Evolutionary conservation across 768 basidiomycete genomes (phyloP).

Genomic region (Coprinellus aureogranulatus): DNA sequence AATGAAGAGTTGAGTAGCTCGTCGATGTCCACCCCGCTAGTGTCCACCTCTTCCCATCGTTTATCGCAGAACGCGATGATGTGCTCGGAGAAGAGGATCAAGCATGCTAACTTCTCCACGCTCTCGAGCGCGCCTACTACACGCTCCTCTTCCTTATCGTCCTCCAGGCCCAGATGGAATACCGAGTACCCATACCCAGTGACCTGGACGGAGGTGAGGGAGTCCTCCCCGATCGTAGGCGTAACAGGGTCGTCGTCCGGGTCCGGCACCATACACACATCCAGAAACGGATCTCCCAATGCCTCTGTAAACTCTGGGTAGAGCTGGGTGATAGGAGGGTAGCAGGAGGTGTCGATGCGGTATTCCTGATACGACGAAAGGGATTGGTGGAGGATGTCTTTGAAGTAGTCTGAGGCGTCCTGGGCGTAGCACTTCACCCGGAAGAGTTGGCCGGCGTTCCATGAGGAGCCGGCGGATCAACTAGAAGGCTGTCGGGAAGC

Average conservation of each 20-base stretch:
- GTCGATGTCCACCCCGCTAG: not conserved
- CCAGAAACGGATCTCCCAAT: slow-evolving; percentile 6
- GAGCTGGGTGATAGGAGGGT: not conserved
- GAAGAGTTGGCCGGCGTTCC: slow-evolving; percentile 4
- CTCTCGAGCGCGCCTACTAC: slow-evolving; percentile 5
- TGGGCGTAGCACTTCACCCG: slow-evolving; percentile 10
- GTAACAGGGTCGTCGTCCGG: not conserved
- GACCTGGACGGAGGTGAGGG: not conserved
- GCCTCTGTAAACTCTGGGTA: not conserved
- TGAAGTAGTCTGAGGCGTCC: slow-evolving; percentile 6
- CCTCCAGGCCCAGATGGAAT: not conserved
- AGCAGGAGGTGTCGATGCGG: not conserved
- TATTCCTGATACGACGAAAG: slow-evolving; percentile 2
- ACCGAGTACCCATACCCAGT: not conserved
- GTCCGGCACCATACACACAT: not conserved
- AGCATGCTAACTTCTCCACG: slow-evolving; percentile 7
- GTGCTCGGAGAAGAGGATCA: slow-evolving; percentile 9
- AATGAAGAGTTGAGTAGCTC: not conserved
- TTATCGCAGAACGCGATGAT: slow-evolving; percentile 8
- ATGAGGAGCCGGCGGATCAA: not conserved
- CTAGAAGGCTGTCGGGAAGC: no score
- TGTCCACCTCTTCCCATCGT: slow-evolving; percentile 1
- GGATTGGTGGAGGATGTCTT: slow-evolving; percentile 6
- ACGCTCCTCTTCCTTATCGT: not conserved
- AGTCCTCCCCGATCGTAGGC: not conserved